These are phyloP conservation scores for Aspergillus sclerotioniger DNA, from an alignment of 495 filamentous ascomycete genomes.

Conservation along the genomic window DNA sequence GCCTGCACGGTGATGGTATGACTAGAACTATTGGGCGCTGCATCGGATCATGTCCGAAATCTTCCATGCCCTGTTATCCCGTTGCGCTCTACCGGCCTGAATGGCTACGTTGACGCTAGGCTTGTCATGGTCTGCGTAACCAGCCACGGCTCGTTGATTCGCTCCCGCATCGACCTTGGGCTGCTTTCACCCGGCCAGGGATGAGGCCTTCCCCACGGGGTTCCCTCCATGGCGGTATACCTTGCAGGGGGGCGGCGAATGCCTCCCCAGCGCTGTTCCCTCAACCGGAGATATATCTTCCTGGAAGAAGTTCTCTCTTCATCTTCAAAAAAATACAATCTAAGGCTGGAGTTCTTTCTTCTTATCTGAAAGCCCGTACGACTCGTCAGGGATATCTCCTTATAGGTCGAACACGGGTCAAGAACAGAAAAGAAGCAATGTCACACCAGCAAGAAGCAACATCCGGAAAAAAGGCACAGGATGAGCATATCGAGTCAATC, in stretches of 20 bases:
- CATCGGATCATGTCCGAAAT: constrained; percentile 23
- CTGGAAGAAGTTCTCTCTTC: neutral
- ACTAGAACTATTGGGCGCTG: constrained; percentile 11
- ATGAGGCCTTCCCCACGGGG: constrained; percentile 35
- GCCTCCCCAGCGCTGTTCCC: neutral
- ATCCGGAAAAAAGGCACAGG: constrained; percentile 28
- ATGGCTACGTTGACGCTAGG: neutral
- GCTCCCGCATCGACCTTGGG: constrained; percentile 15
- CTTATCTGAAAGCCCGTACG: neutral
- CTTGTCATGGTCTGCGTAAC: constrained; percentile 6
- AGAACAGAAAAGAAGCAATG: constrained; percentile 16
- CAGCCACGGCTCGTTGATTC: constrained; percentile 10
- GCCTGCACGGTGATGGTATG: constrained; percentile 2
- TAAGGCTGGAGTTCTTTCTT: neutral
- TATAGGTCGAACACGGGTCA: too few species aligned
- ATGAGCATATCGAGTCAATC: constrained; percentile 41
- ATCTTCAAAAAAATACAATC: neutral
- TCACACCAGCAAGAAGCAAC: constrained; percentile 18
- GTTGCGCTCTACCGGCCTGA: constrained; percentile 1
- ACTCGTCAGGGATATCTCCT: neutral
- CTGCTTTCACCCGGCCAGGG: constrained; percentile 20
- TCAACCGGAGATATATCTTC: neutral
- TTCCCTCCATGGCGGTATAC: constrained; percentile 10
- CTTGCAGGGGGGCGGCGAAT: neutral
- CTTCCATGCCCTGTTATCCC: constrained; percentile 1